phyloP scores from a whole-genome alignment of 768 basidiomycete species.

The Podaxis pistillaris region DNA sequence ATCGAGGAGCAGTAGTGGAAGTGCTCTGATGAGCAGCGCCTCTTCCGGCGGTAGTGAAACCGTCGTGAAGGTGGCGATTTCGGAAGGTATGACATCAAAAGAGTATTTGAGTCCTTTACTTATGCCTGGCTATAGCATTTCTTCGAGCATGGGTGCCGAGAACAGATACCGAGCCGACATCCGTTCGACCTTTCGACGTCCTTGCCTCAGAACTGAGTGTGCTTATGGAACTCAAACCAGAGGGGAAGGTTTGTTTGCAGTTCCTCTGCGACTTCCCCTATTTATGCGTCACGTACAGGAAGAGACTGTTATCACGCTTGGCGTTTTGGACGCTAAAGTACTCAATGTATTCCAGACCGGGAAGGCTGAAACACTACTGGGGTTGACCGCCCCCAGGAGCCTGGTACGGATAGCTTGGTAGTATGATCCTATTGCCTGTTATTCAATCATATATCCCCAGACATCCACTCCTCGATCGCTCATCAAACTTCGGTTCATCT shows the following conservation, averaged over 20 bases:
- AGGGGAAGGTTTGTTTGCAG: slow-evolving; percentile 58
- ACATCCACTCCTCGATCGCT: slow-evolving; percentile 45
- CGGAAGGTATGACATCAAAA: slow-evolving; percentile 25
- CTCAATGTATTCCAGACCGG: slow-evolving; percentile 43
- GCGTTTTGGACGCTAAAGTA: slow-evolving; percentile 59
- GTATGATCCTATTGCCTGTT: not conserved
- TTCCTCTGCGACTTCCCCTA: not conserved
- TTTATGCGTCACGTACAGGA: not conserved
- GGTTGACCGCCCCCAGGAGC: slow-evolving; percentile 53
- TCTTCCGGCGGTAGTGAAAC: slow-evolving; percentile 34
- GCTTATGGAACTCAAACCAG: slow-evolving; percentile 63
- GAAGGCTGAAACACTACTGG: slow-evolving; percentile 41
- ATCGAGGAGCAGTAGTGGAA: slow-evolving; percentile 39
- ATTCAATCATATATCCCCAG: slow-evolving; percentile 28
- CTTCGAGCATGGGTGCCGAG: slow-evolving; percentile 22
- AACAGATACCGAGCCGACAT: not conserved
- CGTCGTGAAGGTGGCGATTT: slow-evolving; percentile 44
- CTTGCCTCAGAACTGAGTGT: slow-evolving; percentile 8
- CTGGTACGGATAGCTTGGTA: slow-evolving; percentile 43
- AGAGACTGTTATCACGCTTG: slow-evolving; percentile 55
- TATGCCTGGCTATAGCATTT: slow-evolving; percentile 18
- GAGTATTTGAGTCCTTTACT: not conserved
- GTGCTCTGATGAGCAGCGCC: slow-evolving; percentile 29
- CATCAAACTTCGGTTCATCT: slow-evolving; percentile 66
- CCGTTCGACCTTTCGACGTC: slow-evolving; percentile 15